phyloP scores from a whole-genome alignment of 768 basidiomycete species.

The Lactarius hatsudake region DNA sequence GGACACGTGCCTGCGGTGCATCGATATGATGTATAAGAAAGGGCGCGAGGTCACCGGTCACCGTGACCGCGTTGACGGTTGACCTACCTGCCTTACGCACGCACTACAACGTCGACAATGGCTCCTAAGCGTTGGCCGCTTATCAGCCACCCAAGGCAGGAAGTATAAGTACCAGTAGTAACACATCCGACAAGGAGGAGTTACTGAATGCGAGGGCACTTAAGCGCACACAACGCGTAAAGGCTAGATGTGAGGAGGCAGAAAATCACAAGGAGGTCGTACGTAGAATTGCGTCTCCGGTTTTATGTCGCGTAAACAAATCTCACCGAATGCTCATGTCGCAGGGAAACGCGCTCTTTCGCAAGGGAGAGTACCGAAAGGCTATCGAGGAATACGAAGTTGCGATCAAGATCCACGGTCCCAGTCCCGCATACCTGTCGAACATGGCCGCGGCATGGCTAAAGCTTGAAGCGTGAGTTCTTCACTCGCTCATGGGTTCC shows the following conservation, averaged over 20 bases:
- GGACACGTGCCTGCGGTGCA: too few species aligned
- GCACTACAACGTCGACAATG: neutral
- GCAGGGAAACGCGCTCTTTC: too few species aligned
- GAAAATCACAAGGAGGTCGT: conserved; percentile 8
- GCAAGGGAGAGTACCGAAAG: too few species aligned
- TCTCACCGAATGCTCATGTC: conserved; percentile 24
- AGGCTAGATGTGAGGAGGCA: neutral
- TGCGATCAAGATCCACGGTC: too few species aligned
- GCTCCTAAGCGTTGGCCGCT: neutral
- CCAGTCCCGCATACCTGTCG: conserved; percentile 3
- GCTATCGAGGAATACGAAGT: too few species aligned
- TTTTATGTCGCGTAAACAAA: too few species aligned
- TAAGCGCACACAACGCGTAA: neutral
- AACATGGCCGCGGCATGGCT: conserved; percentile 46
- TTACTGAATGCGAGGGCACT: neutral
- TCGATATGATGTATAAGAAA: too few species aligned
- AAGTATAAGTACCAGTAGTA: neutral
- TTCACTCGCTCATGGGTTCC: neutral
- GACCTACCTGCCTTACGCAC: neutral
- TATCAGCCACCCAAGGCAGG: neutral
- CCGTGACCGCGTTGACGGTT: too few species aligned
- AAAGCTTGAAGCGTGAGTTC: conserved; percentile 37
- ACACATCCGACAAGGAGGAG: neutral
- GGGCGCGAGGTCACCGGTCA: neutral
- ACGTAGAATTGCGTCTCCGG: neutral